phyloP scores from a whole-genome alignment of 805 yeast genomes.

The Kodamaea hsintzibuensis region DNA sequence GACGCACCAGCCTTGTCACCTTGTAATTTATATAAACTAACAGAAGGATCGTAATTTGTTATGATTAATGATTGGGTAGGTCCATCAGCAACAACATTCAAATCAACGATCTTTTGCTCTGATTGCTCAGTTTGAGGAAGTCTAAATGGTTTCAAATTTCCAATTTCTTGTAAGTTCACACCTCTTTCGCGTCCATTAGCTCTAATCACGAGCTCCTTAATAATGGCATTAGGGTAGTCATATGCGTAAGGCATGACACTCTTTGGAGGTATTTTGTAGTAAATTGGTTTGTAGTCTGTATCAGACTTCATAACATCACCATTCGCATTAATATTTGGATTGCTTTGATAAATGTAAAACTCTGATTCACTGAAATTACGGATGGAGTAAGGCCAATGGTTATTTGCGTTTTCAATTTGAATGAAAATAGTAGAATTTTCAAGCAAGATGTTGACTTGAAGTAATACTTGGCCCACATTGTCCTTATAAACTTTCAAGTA shows the following conservation, averaged over 20 bases:
- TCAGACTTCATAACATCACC: conserved; percentile 52
- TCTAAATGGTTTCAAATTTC: conserved; percentile 84
- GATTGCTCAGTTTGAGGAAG: conserved; percentile 50
- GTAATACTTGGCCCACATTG: conserved; percentile 64
- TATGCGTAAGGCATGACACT: conserved; percentile 98
- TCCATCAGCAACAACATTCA: conserved; percentile 95
- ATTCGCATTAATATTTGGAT: conserved; percentile 70
- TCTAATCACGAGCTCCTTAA: conserved; percentile 76
- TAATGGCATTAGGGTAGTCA: conserved; percentile 91
- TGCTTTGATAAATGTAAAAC: conserved; percentile 81
- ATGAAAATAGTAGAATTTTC: conserved; percentile 83
- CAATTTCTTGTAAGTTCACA: conserved; percentile 89
- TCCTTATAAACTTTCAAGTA: conserved; percentile 68
- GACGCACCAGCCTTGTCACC: conserved; percentile 18
- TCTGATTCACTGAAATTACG: conserved; percentile 88
- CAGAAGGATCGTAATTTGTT: conserved; percentile 75
- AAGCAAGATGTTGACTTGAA: conserved; percentile 72
- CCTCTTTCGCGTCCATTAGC: conserved; percentile 73
- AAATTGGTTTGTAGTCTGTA: conserved; percentile 70
- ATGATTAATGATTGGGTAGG: conserved; percentile 88
- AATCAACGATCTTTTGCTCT: conserved; percentile 62
- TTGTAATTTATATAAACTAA: conserved; percentile 68
- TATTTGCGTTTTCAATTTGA: conserved; percentile 67
- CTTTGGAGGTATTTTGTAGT: conserved; percentile 78
- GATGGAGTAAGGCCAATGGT: conserved; percentile 90